These are phyloP conservation scores for Angophora floribunda DNA, from an alignment of 345 rosid genomes.

Conservation along the genomic window DNA sequence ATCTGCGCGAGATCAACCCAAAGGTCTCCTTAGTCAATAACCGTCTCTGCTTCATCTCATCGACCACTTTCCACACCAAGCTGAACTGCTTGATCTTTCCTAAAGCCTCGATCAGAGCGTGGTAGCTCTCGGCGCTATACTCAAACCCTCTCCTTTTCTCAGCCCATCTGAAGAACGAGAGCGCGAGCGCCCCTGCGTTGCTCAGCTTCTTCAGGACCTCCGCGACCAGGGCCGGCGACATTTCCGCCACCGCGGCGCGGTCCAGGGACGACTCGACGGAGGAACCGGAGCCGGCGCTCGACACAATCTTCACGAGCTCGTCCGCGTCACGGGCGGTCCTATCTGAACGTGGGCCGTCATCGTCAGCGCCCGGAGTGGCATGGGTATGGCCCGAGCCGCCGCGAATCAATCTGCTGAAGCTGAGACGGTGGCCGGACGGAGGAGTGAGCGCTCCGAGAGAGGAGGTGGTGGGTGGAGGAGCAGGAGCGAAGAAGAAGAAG, in stretches of 20 bases:
- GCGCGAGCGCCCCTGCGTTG: conserved; percentile 65
- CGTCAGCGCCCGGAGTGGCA: background rate
- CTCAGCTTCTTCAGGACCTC: conserved; percentile 67
- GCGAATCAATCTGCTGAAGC: background rate
- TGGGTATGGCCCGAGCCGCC: background rate
- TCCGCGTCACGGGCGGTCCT: conserved; percentile 6
- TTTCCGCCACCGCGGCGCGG: conserved; percentile 29
- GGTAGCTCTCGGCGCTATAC: conserved; percentile 52
- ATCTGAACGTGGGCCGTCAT: background rate
- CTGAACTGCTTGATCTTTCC: conserved; percentile 87
- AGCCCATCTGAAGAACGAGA: conserved; percentile 70
- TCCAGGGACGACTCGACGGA: conserved; percentile 20
- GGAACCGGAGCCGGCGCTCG: conserved; percentile 12
- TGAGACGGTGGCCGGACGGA: background rate
- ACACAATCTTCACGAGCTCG: conserved; percentile 40
- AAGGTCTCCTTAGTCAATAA: conserved; percentile 72
- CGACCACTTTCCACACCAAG: conserved; percentile 45
- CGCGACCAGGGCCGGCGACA: conserved; percentile 27
- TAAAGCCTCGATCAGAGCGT: conserved; percentile 61
- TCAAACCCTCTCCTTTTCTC: conserved; percentile 60
- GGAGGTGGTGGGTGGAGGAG: background rate
- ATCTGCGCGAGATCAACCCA: conserved; percentile 56
- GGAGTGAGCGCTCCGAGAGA: background rate
- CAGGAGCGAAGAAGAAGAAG: background rate
- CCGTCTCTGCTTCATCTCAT: conserved; percentile 55